A percentile compares a stretch with the other conserved stretches of the same genome.
Evolutionary conservation across 2,329 filamentous ascomycete genomes (phyloP).

Genomic region (Onygenales sp.): DNA sequence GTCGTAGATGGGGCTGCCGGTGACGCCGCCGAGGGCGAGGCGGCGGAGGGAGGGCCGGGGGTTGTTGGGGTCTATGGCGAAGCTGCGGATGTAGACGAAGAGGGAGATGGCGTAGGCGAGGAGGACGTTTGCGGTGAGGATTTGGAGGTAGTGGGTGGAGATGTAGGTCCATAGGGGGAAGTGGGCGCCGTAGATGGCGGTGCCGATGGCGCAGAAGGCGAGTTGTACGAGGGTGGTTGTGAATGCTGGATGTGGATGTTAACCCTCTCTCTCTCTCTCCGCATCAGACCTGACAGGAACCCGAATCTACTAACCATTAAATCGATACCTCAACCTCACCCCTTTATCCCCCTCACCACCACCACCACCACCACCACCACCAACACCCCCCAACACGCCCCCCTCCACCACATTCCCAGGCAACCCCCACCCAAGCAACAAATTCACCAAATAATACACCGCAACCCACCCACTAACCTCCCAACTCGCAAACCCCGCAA

Average conservation of each 20-base stretch:
- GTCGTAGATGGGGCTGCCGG: constrained; percentile 82
- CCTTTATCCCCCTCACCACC: constrained; percentile 36
- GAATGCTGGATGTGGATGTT: constrained; percentile 48
- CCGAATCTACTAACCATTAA: constrained; percentile 51
- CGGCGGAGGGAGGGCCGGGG: constrained; percentile 62
- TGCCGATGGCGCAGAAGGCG: constrained; percentile 62
- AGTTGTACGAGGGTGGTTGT: constrained; percentile 65
- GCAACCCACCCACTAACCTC: constrained; percentile 59
- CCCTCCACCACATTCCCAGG: constrained; percentile 66
- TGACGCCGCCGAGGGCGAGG: constrained; percentile 72
- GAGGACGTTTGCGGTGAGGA: constrained; percentile 73
- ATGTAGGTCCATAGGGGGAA: constrained; percentile 90
- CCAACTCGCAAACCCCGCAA: constrained; percentile 60
- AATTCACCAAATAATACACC: constrained; percentile 67
- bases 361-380: constrained; percentile 58
- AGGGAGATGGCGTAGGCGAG: constrained; percentile 66
- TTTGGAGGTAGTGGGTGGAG: constrained; percentile 77
- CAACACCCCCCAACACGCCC: constrained; percentile 58
- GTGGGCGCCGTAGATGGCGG: constrained; percentile 63
- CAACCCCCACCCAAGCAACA: constrained; percentile 65
- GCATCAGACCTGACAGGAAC: too few species aligned
- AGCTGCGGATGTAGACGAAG: constrained; percentile 75
- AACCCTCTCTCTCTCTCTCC: too few species aligned
- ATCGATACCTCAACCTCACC: constrained; percentile 54
- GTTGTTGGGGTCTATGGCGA: constrained; percentile 56